phyloP scores from a whole-genome alignment of 176 grass and related monocot genomes.

The Carex scoparia region DNA sequence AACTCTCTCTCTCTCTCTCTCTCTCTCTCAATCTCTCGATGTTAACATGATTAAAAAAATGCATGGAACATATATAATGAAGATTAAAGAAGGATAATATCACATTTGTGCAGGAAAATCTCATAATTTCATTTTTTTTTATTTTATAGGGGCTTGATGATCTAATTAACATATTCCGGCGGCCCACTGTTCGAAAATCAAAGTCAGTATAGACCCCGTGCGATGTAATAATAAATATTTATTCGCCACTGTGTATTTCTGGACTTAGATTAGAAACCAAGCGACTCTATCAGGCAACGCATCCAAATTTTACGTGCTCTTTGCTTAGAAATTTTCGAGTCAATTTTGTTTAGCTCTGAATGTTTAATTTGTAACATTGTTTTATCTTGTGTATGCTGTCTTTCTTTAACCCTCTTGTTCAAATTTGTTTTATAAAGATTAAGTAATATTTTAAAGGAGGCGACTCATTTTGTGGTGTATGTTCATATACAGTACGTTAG shows the following conservation, averaged over 20 bases:
- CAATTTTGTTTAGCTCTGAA: slow-evolving; percentile 16
- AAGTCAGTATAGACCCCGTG: slow-evolving; percentile 61
- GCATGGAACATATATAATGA: background rate
- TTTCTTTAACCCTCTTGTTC: background rate
- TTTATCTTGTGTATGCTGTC: slow-evolving; percentile 3
- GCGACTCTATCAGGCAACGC: background rate
- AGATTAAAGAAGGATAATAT: background rate
- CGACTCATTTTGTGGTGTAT: background rate
- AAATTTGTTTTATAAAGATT: background rate
- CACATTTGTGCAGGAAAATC: background rate
- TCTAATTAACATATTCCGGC: slow-evolving; percentile 94
- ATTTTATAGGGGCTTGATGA: slow-evolving; percentile 81
- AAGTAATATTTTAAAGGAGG: background rate
- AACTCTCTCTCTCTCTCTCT: slow-evolving; percentile 17
- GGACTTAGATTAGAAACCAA: slow-evolving; percentile 14
- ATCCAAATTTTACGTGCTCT: background rate
- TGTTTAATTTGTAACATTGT: background rate
- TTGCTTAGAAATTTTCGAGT: slow-evolving; percentile 10
- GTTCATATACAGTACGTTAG: background rate
- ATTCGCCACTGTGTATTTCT: background rate
- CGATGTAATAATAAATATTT: slow-evolving; percentile 34
- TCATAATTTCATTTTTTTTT: background rate
- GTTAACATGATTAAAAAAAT: background rate
- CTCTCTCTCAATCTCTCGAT: background rate
- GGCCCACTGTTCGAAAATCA: slow-evolving; percentile 69